phyloP scores from a whole-genome alignment of 495 filamentous ascomycete genomes.

The Penicillium psychrofluorescens region DNA sequence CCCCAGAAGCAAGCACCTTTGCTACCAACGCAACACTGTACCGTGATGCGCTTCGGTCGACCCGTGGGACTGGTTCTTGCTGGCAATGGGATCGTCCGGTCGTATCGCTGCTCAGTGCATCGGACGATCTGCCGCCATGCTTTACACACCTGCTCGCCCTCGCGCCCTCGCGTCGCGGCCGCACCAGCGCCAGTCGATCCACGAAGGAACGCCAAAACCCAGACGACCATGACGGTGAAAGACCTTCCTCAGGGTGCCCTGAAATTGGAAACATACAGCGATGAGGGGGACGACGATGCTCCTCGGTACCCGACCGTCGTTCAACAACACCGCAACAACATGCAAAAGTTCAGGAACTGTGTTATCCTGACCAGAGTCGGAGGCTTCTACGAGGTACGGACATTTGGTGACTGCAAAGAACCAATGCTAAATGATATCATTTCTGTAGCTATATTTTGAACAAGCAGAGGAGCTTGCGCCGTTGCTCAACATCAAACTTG shows the following conservation, averaged over 20 bases:
- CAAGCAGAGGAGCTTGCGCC: constrained; percentile 86
- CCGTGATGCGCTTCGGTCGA: too few species aligned
- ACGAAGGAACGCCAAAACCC: constrained; percentile 43
- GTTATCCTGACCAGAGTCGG: constrained; percentile 87
- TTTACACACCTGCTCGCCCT: constrained; percentile 13
- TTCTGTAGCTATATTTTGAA: constrained; percentile 70
- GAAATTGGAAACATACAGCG: constrained; percentile 32
- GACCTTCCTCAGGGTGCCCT: constrained; percentile 60
- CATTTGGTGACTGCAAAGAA: neutral
- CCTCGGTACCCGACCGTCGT: constrained; percentile 79
- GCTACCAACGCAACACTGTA: constrained; percentile 5
- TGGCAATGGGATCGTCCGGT: neutral
- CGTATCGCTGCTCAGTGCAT: constrained; percentile 15
- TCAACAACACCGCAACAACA: constrained; percentile 83
- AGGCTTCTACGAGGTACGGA: constrained; percentile 76
- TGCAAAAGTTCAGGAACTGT: constrained; percentile 82
- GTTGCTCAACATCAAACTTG: constrained; percentile 80
- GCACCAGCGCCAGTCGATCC: constrained; percentile 4
- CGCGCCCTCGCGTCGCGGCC: constrained; percentile 6
- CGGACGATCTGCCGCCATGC: constrained; percentile 30
- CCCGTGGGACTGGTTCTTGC: too few species aligned
- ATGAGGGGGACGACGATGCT: constrained; percentile 38
- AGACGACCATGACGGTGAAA: constrained; percentile 48
- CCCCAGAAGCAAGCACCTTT: constrained; percentile 16
- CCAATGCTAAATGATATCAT: constrained; percentile 1